These are phyloP conservation scores for Citeromyces siamensis DNA, from an alignment of 1,139 yeast species.

Conservation along the genomic window DNA sequence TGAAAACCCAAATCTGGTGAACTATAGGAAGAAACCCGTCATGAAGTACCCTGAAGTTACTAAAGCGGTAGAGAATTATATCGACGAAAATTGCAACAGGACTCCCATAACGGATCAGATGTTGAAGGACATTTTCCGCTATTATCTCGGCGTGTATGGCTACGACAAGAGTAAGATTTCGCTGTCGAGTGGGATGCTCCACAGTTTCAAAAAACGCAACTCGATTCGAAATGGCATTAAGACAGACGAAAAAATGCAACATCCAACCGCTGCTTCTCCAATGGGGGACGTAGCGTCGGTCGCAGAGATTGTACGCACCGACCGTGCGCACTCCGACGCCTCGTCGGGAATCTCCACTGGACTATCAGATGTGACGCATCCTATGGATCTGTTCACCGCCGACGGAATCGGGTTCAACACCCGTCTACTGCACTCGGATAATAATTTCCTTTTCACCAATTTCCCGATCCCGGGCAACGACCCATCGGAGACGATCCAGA, in stretches of 20 bases:
- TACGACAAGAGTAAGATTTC: slow-evolving; percentile 10
- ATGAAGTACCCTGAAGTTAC: slow-evolving; percentile 20
- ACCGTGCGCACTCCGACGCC: no score
- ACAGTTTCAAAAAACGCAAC: slow-evolving; percentile 18
- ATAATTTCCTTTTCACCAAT: slow-evolving; percentile 10
- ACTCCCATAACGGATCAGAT: slow-evolving; percentile 15
- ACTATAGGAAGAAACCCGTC: slow-evolving; percentile 17
- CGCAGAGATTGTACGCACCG: no score
- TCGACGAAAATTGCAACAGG: slow-evolving; percentile 9
- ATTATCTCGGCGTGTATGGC: slow-evolving; percentile 13
- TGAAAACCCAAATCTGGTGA: slow-evolving; percentile 14
- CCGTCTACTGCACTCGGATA: slow-evolving; percentile 20
- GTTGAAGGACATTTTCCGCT: slow-evolving; percentile 13
- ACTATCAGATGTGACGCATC: no score
- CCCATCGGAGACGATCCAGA: neutral
- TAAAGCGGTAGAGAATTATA: slow-evolving; percentile 15
- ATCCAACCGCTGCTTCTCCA: neutral
- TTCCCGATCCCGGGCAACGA: neutral
- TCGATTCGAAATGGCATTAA: slow-evolving; percentile 11
- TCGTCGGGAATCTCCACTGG: no score
- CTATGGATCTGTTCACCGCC: neutral
- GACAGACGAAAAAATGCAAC: neutral
- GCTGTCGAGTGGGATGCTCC: slow-evolving; percentile 18
- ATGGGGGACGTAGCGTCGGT: neutral
- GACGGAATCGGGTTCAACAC: slow-evolving; percentile 19